Evolutionary conservation across 352 stramenopile genomes (phyloP), one percentile per base, ranked within the genome.

Genomic region (Phytophthora colocasiae): DNA sequence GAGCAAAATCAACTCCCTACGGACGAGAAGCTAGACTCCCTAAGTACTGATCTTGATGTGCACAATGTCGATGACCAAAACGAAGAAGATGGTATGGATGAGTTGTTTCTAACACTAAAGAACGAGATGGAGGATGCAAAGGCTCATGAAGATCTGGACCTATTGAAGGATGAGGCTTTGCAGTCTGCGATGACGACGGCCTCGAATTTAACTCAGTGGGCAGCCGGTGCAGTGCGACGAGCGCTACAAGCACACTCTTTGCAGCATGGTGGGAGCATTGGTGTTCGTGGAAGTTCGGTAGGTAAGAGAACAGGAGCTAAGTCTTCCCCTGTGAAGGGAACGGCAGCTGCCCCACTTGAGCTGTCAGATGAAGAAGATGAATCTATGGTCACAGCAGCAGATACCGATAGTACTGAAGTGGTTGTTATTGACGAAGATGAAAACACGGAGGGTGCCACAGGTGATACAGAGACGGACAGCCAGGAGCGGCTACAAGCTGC

Each of bases 191-290:
- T 96, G 55, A 70, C 63, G 4, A 96, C 87, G 11, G 87, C 87
- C n/a, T 92, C 87, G 0, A 96, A 96, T 52, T 73, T 96, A 14
- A 96, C 87, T 75, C 87, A 96, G 84, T 96, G 87, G 87, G 87
- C 87, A 46, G 87, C 86, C 44, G 87, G 87, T 46, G 87, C 87
- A 38, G 85, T 96, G 0, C 75, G 85, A 46, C 76, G 85, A 50
- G 87, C 87, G 41, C 59, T 93, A 32, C 78, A 85, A 62, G 69
- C 90, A 29, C 87, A 96, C 58, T 82, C 78, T 29, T 62, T 73
- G 38, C 75, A 81, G n/a, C 68, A 83, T 59, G 73, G 71, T 44
- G 55, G 52, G 41, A 59, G 36, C 36, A 17, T 59, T 47, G 51
- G 31, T 31, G 32, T 36, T 58, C 22, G 53, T 48, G 64, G 52